Conservation (phyloP, 306 rosid genomes). For the Gynostemma pentaphyllum region DNA sequence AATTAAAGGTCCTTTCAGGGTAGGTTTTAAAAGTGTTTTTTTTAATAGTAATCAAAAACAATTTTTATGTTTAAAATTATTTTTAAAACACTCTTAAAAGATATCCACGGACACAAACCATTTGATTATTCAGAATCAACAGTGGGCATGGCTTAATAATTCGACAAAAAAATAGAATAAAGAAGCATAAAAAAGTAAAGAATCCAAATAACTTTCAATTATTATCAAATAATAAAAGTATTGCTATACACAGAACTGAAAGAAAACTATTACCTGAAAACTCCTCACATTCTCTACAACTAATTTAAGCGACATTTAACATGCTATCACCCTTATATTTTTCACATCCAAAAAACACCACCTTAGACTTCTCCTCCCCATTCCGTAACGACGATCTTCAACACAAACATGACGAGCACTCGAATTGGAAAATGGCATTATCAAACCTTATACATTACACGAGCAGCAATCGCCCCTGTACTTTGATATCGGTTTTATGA, state of each 20-base stretch:
- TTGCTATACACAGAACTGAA: slow-evolving; percentile 14
- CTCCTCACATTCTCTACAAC: slow-evolving; percentile 11
- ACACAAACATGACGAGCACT: background rate
- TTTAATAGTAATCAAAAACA: too few species aligned
- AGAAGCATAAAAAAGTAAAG: background rate
- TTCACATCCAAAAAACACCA: slow-evolving; percentile 8
- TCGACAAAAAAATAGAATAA: background rate
- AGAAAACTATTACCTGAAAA: background rate
- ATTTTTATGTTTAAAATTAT: too few species aligned
- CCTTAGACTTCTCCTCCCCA: background rate
- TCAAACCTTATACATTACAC: background rate
- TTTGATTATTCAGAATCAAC: too few species aligned
- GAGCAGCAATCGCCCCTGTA: background rate
- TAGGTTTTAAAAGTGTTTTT: too few species aligned
- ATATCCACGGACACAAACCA: too few species aligned
- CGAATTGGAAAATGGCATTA: background rate
- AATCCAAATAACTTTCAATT: slow-evolving; percentile 9
- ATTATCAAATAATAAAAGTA: slow-evolving; percentile 13
- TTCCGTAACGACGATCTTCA: slow-evolving; percentile 4
- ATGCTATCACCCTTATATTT: slow-evolving; percentile 7
- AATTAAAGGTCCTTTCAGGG: too few species aligned
- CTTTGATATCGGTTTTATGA: background rate
- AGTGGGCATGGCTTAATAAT: too few species aligned
- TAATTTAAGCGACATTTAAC: background rate
- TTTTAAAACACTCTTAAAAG: too few species aligned